Evolutionary conservation across 1,284 basidiomycete genomes (phyloP), one percentile per base, ranked within the genome.

Genomic region (Sporisorium reilianum): DNA sequence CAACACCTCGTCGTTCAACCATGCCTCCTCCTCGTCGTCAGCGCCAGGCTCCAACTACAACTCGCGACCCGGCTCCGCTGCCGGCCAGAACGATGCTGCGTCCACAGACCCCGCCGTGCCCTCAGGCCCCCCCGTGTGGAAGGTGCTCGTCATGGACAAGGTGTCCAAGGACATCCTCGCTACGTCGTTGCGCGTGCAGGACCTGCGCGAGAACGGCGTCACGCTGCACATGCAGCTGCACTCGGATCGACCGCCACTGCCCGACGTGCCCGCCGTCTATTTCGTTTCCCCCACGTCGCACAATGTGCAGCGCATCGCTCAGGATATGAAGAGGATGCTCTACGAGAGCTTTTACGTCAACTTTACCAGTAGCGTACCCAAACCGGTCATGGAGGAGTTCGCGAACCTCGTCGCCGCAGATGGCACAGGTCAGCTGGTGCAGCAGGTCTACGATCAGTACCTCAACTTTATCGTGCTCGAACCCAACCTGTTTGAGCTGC

Each of bases 231-330:
- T 98, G 95, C 94, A 85, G 81, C 87, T 99, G 12, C 94, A 98
- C 84, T 91, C 94, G 0, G 87, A 91, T 52, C 89, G 97, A 59
- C 97, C 97, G 18, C 89, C 95, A 12, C 86, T 99, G 40, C 90
- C 93, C 2, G 97, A 99, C 84, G 97, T 99, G 0, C 97, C 97
- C 8, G 95, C 97, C 0, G 90, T 99, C 30, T 99, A 99, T 87
- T 97, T 99, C 85, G 92, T 99, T 52, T 90, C 93, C 0, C 97
- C 97, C 0, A 97, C 94, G 0, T 87, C 93, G 11, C 87, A 88
- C 55, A 99, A 98, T 84, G 89, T 99, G 73, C 89, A 90, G 64
- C 89, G 96, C 59, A 78, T 84, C 36, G 80, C 80, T 1, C 75
- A 86, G 83, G 89, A 90, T 75, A 89, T 98, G 36, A 91, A 91